These are phyloP conservation scores for Metschnikowia lunata DNA, from an alignment of 805 yeast species.

Conservation along the genomic window DNA sequence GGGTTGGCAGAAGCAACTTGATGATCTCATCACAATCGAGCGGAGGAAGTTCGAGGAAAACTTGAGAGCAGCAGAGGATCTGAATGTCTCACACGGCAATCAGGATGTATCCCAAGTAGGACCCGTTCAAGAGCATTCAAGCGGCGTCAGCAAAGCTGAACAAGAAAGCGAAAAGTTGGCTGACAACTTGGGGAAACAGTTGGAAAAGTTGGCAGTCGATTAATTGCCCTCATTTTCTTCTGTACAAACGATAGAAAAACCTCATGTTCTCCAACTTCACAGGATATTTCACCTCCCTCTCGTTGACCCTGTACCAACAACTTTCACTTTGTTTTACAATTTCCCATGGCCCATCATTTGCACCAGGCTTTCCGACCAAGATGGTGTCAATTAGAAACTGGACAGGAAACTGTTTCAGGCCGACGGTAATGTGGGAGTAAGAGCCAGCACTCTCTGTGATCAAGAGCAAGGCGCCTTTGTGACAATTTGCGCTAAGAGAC, in stretches of 20 bases:
- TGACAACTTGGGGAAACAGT: slow-evolving; percentile 7
- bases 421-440: slow-evolving; percentile 73
- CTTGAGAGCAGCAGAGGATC: neutral
- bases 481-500: slow-evolving; percentile 46
- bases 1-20: slow-evolving; percentile 64
- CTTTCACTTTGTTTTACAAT: slow-evolving; percentile 64
- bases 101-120: too few relatives aligned
- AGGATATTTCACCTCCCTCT: slow-evolving; percentile 48
- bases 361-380: slow-evolving; percentile 48
- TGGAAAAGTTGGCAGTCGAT: slow-evolving; percentile 8
- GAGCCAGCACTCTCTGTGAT: slow-evolving; percentile 89
- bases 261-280: slow-evolving; percentile 84
- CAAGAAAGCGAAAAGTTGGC: slow-evolving; percentile 7
- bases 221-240: slow-evolving; percentile 36
- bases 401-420: slow-evolving; percentile 74
- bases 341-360: slow-evolving; percentile 56
- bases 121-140: too few relatives aligned
- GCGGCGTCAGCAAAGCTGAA: neutral
- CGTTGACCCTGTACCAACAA: slow-evolving; percentile 68
- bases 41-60: slow-evolving; percentile 4
- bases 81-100: too few relatives aligned
- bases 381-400: slow-evolving; percentile 75
- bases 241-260: slow-evolving; percentile 72
- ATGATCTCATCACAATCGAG: slow-evolving; percentile 28
- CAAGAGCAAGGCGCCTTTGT: slow-evolving; percentile 53